Percentiles rank a stretch among this genome's conserved stretches.
Conservation (phyloP, 768 basidiomycete species). For the Boletus sp. region DNA sequence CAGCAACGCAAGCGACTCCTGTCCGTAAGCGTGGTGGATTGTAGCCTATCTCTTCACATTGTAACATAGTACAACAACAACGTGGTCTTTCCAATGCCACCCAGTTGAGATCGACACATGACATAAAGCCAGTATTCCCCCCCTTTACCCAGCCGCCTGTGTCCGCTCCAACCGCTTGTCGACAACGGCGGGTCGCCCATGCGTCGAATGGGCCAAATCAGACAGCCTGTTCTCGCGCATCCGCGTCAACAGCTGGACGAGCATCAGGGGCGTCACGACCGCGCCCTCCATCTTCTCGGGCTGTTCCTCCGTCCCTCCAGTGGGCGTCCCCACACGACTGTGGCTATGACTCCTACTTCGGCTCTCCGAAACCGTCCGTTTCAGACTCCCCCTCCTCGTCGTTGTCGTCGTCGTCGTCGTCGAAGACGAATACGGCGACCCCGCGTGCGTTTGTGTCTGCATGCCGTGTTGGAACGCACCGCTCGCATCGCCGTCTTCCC, state of each 20-base stretch:
- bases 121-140: no score
- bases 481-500: constrained; percentile 54
- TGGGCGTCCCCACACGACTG: constrained; percentile 28
- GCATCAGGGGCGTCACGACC: constrained; percentile 47
- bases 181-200: constrained; percentile 50
- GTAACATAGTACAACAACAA: not conserved
- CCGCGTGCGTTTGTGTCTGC: constrained; percentile 8
- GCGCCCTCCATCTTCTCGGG: constrained; percentile 8
- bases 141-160: constrained; percentile 51
- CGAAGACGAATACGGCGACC: constrained; percentile 20
- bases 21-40: not conserved
- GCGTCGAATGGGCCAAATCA: constrained; percentile 51
- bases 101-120: not conserved
- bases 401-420: not conserved
- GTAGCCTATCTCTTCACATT: not conserved
- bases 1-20: not conserved
- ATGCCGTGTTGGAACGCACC: constrained; percentile 15
- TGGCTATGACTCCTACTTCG: constrained; percentile 25
- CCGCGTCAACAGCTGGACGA: constrained; percentile 53
- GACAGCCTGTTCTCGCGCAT: constrained; percentile 67
- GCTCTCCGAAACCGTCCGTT: constrained; percentile 22
- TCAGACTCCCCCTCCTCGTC: constrained; percentile 16
- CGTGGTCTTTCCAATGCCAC: not conserved
- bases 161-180: constrained; percentile 75
- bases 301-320: constrained; percentile 20